Evolutionary conservation across 192 early-diverging fungal species (phyloP).

Genomic region (Backusella tarrabulga): DNA sequence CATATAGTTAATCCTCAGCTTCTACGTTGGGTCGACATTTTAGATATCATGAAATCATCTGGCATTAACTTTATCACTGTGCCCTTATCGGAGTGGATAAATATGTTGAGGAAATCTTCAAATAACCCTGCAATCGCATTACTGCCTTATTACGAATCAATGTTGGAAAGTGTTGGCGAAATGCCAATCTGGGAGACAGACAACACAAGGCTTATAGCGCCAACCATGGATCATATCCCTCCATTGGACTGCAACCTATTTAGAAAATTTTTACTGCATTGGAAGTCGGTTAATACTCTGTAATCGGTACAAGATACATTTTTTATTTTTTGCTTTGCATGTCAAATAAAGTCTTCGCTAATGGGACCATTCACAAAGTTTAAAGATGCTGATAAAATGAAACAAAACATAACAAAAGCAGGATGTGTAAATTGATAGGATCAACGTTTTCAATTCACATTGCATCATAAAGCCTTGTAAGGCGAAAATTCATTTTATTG

Average conservation of each 20-base stretch:
- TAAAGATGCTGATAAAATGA: background rate
- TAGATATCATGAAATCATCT: slow-evolving; percentile 1
- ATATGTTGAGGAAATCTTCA: slow-evolving; percentile 4
- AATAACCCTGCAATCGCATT: slow-evolving; percentile 24
- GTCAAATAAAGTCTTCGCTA: background rate
- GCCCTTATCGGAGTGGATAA: slow-evolving; percentile 13
- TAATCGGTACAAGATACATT: background rate
- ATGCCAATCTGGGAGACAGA: slow-evolving; percentile 22
- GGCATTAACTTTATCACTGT: slow-evolving; percentile 19
- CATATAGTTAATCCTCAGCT: slow-evolving; percentile 30
- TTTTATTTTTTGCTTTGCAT: background rate
- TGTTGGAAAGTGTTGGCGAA: background rate
- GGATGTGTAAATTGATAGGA: background rate
- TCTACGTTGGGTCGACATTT: slow-evolving; percentile 13
- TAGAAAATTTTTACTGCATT: background rate
- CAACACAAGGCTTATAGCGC: background rate
- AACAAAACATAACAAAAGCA: background rate
- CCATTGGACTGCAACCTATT: background rate
- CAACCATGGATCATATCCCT: background rate
- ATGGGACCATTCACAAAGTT: background rate
- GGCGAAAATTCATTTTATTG: background rate
- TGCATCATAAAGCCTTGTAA: background rate
- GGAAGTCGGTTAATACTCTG: background rate
- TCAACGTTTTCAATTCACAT: background rate
- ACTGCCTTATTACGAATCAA: slow-evolving; percentile 8